Conservation (phyloP, 257 asterid species). For the Sherardia arvensis region DNA sequence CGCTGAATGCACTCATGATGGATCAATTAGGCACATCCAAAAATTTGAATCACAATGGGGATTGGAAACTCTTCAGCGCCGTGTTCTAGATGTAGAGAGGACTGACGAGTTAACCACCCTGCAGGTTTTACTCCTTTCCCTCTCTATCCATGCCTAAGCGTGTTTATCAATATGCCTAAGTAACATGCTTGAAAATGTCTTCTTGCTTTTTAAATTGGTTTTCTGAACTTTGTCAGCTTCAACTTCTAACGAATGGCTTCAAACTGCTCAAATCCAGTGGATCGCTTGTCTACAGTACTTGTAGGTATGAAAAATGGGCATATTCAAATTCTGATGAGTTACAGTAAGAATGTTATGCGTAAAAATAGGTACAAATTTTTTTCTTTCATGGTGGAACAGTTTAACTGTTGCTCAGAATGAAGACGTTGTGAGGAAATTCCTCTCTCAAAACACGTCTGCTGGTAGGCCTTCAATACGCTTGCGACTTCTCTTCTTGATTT, state of each 20-base stretch:
- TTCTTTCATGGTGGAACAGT: slow-evolving; percentile 30
- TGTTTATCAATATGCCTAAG: not conserved
- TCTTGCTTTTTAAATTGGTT: too few species aligned
- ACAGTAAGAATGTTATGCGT: too few species aligned
- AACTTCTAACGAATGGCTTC: slow-evolving; percentile 75
- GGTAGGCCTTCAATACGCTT: slow-evolving; percentile 24
- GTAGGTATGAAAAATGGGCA: slow-evolving; percentile 72
- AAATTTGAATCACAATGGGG: slow-evolving; percentile 90
- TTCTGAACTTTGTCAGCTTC: too few species aligned
- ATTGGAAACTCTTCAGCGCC: slow-evolving; percentile 85
- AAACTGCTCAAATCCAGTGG: slow-evolving; percentile 76
- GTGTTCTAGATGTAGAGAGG: slow-evolving; percentile 87
- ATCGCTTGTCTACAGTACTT: slow-evolving; percentile 88
- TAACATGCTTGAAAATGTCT: not conserved
- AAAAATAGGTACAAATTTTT: slow-evolving; percentile 8
- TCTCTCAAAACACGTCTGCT: slow-evolving; percentile 51
- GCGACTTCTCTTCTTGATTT: not conserved
- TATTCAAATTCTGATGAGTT: not conserved
- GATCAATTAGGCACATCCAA: slow-evolving; percentile 80
- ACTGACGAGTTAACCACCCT: slow-evolving; percentile 61
- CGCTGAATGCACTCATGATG: slow-evolving; percentile 99
- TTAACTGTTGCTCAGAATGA: slow-evolving; percentile 87
- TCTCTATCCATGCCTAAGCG: not conserved
- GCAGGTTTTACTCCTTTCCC: slow-evolving; percentile 42
- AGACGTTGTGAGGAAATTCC: slow-evolving; percentile 72